Percentiles rank a stretch among this genome's conserved stretches.
Conservation (phyloP, 2,329 filamentous ascomycete genomes). For the Aspergillus neotritici region DNA sequence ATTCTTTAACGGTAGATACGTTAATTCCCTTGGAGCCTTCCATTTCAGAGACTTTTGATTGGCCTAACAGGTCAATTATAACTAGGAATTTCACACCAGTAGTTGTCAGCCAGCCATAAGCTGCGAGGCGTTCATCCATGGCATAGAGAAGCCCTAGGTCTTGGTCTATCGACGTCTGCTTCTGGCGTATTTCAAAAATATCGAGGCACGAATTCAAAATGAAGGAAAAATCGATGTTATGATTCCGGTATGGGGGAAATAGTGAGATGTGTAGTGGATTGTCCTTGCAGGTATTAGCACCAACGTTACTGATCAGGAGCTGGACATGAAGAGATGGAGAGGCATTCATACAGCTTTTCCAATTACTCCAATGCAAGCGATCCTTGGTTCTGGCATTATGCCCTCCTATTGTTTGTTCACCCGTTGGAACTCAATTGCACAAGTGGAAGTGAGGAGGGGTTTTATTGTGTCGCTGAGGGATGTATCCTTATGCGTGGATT, state of each 20-base stretch:
- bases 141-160: constrained; percentile 90
- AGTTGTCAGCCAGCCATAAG: constrained; percentile 95
- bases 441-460: too few species aligned
- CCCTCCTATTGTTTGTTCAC: too few species aligned
- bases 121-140: constrained; percentile 84
- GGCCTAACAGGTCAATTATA: constrained; percentile 83
- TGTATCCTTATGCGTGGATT: too few species aligned
- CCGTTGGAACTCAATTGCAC: too few species aligned
- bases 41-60: constrained; percentile 40
- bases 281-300: constrained; percentile 55
- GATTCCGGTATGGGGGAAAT: constrained; percentile 67
- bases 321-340: not conserved
- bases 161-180: constrained; percentile 66
- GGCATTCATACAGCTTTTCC: constrained; percentile 69
- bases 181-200: constrained; percentile 81
- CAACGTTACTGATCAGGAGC: too few species aligned
- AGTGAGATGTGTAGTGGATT: constrained; percentile 91
- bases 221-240: constrained; percentile 77
- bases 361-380: constrained; percentile 90
- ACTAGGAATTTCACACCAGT: constrained; percentile 88
- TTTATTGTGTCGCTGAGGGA: too few species aligned
- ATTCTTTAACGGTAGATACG: constrained; percentile 67
- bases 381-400: constrained; percentile 58
- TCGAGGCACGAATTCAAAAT: constrained; percentile 87
- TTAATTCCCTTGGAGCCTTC: constrained; percentile 29